Evolutionary conservation across 2,329 filamentous ascomycete species (phyloP), one percentile per base, ranked within the genome.

Genomic region (Dactylellina sp.): DNA sequence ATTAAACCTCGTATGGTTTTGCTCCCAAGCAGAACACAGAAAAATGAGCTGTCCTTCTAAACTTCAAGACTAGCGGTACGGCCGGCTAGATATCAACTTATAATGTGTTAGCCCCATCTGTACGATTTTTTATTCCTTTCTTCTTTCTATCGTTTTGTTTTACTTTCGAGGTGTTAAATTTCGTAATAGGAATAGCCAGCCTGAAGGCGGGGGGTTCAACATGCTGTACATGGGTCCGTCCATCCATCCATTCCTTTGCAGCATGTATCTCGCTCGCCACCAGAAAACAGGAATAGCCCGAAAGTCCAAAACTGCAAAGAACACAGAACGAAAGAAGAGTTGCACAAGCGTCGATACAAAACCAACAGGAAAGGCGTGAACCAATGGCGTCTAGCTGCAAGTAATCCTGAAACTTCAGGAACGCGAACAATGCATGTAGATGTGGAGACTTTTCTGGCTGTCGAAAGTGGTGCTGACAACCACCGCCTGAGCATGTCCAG

Each of bases 391-490:
- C 55, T 32, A 52, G 22, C 57, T 63, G 57, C 65, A 40, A 53
- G 66, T 57, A 50, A 57, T 62, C 52, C 66, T 71, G 66, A 71
- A 71, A 71, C 66, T 59, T 60, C 66, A 71, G 59, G 66, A 71
- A 71, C 66, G 55, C 66, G 66, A 63, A 71, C 66, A 71, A 49
- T 71, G 66, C 66, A 71, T 63, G 16, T 39, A 63, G 25, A 62
- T 46, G 66, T 71, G 66, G 66, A 63, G 66, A 60, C 44, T 25
- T 20, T 60, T 42, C 12, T n/a, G 5, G 6, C 39, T 40, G 14
- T 22, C 35, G 12, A 28, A 56, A 56, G 35, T 28, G 28, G 52
- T 57, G 37, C 22, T 57, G 53, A 35, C 22, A 25, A 42, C 53
- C 12, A 28, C 37, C 24, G 37, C 22, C 53, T 25, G 37, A 35